These are phyloP conservation scores for Gossypium longicalyx DNA, from an alignment of 345 rosid genomes.

Conservation along the genomic window DNA sequence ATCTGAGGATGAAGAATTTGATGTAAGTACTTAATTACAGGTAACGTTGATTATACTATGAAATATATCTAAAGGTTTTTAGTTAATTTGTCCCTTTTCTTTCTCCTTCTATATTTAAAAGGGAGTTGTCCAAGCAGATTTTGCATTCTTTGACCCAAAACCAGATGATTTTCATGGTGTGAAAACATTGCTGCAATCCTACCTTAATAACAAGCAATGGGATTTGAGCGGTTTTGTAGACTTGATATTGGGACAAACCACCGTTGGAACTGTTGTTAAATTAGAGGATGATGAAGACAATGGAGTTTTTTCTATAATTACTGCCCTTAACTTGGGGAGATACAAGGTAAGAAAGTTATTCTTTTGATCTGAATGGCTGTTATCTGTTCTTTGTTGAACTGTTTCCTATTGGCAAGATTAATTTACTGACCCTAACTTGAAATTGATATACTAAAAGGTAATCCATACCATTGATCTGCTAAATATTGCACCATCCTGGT, in stretches of 20 bases:
- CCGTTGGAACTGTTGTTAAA: conserved; percentile 93
- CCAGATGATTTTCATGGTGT: conserved; percentile 72
- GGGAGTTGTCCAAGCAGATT: conserved; percentile 84
- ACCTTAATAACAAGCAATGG: conserved; percentile 74
- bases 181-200: conserved; percentile 58
- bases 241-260: conserved; percentile 69
- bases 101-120: conserved; percentile 24
- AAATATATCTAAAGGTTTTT: neutral
- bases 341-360: conserved; percentile 49
- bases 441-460: neutral
- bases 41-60: neutral
- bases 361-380: neutral
- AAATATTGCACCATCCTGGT: neutral
- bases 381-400: neutral
- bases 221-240: conserved; percentile 87
- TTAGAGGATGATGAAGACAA: conserved; percentile 70
- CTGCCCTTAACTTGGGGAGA: conserved; percentile 73
- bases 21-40: conserved; percentile 30
- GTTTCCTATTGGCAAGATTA: neutral
- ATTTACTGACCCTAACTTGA: neutral
- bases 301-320: conserved; percentile 52
- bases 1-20: conserved; percentile 56
- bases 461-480: neutral
- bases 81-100: neutral
- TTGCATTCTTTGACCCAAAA: conserved; percentile 90